Conservation (phyloP, 202 grass and related monocot genomes). For the Eragrostis tef region DNA sequence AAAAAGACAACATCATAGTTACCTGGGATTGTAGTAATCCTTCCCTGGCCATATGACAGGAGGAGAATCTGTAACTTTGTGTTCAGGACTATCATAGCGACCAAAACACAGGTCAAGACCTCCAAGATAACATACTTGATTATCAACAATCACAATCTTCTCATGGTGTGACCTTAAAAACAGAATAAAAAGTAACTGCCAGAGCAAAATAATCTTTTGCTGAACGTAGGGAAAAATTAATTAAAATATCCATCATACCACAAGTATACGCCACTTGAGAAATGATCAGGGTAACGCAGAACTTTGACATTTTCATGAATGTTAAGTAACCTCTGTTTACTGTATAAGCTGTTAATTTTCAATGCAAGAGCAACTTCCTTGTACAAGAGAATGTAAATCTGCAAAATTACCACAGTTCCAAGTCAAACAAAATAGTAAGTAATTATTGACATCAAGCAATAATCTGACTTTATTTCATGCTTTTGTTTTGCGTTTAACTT, state of each 20-base stretch:
- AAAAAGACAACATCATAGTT: constrained; percentile 32
- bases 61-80: constrained; percentile 87
- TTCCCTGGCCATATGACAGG: constrained; percentile 86
- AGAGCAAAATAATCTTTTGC: constrained; percentile 23
- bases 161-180: constrained; percentile 94
- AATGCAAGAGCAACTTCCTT: constrained; percentile 92
- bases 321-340: constrained; percentile 83
- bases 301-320: constrained; percentile 99
- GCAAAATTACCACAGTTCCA: constrained; percentile 35
- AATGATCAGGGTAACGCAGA: constrained; percentile 91
- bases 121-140: constrained; percentile 88
- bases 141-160: constrained; percentile 96
- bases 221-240: constrained; percentile 22
- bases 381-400: constrained; percentile 96
- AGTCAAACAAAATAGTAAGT: constrained; percentile 25
- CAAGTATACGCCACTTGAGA: constrained; percentile 96
- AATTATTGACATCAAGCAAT: constrained; percentile 15
- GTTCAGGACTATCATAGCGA: constrained; percentile 81
- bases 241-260: constrained; percentile 59
- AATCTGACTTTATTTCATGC: neutral
- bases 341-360: constrained; percentile 96
- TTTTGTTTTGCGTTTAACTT: neutral
- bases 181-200: constrained; percentile 16
- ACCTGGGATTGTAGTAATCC: constrained; percentile 98
- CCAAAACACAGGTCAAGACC: constrained; percentile 96